A percentile compares a stretch with the other conserved stretches of the same genome.
Conservation (phyloP, 352 stramenopile genomes). For the Pythium aristosporum region DNA sequence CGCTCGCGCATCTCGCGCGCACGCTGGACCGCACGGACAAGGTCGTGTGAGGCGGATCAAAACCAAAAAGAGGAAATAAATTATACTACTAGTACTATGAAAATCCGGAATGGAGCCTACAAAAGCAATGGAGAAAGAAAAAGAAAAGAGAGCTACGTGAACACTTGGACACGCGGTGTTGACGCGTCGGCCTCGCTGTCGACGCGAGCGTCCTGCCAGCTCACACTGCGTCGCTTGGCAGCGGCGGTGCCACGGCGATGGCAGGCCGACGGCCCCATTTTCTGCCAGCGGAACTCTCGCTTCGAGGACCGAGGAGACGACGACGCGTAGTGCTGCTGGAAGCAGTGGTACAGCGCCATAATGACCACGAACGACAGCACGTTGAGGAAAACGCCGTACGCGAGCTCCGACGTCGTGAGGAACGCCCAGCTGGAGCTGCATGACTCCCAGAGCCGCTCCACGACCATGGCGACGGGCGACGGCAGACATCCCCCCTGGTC, state of each 20-base stretch:
- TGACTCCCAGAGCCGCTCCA: conserved; percentile 34
- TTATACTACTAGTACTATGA: conserved; percentile 13
- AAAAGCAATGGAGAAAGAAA: conserved; percentile 1
- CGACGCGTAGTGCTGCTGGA: conserved; percentile 30
- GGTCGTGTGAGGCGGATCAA: not conserved
- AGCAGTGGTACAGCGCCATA: conserved; percentile 61
- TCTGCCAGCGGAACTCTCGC: conserved; percentile 20
- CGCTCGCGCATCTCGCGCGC: conserved; percentile 69
- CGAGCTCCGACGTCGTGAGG: conserved; percentile 58
- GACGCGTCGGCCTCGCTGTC: not conserved
- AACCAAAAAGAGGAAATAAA: conserved; percentile 18
- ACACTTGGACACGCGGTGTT: conserved; percentile 20
- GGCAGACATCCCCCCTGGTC: conserved; percentile 33
- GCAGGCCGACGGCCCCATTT: not conserved
- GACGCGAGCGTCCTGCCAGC: conserved; percentile 31
- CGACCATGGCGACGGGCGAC: conserved; percentile 30
- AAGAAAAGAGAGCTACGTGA: conserved; percentile 13
- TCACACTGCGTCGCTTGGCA: conserved; percentile 30
- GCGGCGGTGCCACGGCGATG: not conserved
- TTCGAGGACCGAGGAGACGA: not conserved
- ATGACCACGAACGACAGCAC: conserved; percentile 72
- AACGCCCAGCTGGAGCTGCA: conserved; percentile 47
- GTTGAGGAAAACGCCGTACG: conserved; percentile 66
- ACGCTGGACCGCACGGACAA: conserved; percentile 58
- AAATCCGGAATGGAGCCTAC: not conserved